Evolutionary conservation across 2,329 filamentous ascomycete genomes (phyloP).

Genomic region (Volutella citrinella): DNA sequence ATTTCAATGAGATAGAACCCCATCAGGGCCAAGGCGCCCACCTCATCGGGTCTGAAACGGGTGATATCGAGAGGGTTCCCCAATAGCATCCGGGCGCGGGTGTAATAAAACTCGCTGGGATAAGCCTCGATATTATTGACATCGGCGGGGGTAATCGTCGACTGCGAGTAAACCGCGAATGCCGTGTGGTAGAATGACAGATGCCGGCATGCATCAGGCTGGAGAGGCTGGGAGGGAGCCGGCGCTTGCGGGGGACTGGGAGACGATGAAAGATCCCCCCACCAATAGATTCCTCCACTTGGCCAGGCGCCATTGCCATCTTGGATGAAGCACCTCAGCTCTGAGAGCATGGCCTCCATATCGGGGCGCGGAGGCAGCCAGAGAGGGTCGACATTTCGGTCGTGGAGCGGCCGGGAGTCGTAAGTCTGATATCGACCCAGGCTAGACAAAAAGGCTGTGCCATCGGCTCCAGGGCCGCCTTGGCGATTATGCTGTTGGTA

Average conservation of each 20-base stretch:
- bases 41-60: conserved; percentile 39
- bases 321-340: conserved; percentile 43
- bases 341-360: conserved; percentile 36
- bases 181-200: conserved; percentile 45
- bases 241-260: conserved; percentile 24
- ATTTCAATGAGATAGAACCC: conserved; percentile 48
- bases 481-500: conserved; percentile 22
- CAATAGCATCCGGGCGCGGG: conserved; percentile 40
- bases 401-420: conserved; percentile 41
- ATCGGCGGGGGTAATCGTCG: conserved; percentile 17
- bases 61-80: conserved; percentile 46
- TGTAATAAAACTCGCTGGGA: conserved; percentile 43
- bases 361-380: conserved; percentile 36
- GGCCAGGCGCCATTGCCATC: conserved; percentile 40
- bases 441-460: conserved; percentile 36
- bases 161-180: conserved; percentile 39
- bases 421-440: conserved; percentile 45
- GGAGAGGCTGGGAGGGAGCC: conserved; percentile 16
- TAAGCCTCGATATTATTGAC: conserved; percentile 23
- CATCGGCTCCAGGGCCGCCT: conserved; percentile 18
- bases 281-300: conserved; percentile 48
- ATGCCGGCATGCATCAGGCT: conserved; percentile 30
- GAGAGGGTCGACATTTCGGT: conserved; percentile 36
- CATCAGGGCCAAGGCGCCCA: conserved; percentile 45
- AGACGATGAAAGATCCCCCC: conserved; percentile 37